Evolutionary conservation across 2,329 filamentous ascomycete genomes (phyloP).

Genomic region (Simplicillium aogashimaense): DNA sequence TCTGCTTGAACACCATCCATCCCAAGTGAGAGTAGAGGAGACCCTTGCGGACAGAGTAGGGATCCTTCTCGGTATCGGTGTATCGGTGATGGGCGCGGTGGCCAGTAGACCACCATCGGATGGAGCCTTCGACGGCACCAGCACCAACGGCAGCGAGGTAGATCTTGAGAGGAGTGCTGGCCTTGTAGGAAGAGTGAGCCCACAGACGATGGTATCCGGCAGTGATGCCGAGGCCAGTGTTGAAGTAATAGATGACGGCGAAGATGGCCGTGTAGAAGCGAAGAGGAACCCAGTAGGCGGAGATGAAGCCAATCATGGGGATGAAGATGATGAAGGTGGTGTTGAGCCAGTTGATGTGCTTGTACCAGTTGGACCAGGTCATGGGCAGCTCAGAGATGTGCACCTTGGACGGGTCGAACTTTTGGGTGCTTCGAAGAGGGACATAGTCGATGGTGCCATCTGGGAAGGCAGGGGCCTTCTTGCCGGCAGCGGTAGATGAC

Average conservation of each 20-base stretch:
- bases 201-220: slow-evolving; percentile 64
- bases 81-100: slow-evolving; percentile 86
- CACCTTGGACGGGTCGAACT: slow-evolving; percentile 55
- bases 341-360: slow-evolving; percentile 93
- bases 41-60: slow-evolving; percentile 84
- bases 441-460: slow-evolving; percentile 48
- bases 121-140: slow-evolving; percentile 76
- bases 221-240: slow-evolving; percentile 72
- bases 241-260: slow-evolving; percentile 72
- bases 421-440: slow-evolving; percentile 30
- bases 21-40: slow-evolving; percentile 69
- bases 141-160: slow-evolving; percentile 75
- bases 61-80: slow-evolving; percentile 87
- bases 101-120: slow-evolving; percentile 81
- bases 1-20: slow-evolving; percentile 92
- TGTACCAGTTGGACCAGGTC: slow-evolving; percentile 76
- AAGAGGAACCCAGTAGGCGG: slow-evolving; percentile 70
- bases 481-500: slow-evolving; percentile 26
- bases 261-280: slow-evolving; percentile 62
- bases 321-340: slow-evolving; percentile 70
- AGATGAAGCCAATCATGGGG: slow-evolving; percentile 62
- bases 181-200: slow-evolving; percentile 80
- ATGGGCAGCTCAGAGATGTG: slow-evolving; percentile 80
- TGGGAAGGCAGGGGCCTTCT: slow-evolving; percentile 31
- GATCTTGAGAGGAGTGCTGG: slow-evolving; percentile 63